Evolutionary conservation across 2,329 filamentous ascomycete species (phyloP).

Genomic region (Penicillium sp.): DNA sequence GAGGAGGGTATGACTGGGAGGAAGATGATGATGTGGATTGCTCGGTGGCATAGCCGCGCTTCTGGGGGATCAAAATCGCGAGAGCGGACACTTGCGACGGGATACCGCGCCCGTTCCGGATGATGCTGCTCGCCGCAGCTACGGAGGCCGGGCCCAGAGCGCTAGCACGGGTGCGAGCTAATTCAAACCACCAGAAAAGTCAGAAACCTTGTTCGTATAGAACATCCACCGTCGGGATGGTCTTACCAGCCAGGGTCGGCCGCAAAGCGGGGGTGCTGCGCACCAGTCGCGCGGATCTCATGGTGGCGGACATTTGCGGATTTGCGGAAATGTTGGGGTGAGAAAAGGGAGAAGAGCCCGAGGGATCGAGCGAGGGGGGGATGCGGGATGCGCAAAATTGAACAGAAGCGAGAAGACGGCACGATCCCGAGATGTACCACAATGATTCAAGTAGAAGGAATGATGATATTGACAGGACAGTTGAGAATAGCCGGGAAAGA

Average conservation of each 20-base stretch:
- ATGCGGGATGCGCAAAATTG: slow-evolving; percentile 17
- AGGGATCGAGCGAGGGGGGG: slow-evolving; percentile 20
- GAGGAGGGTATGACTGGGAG: slow-evolving; percentile 65
- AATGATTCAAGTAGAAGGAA: neutral
- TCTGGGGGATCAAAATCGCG: slow-evolving; percentile 55
- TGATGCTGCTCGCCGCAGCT: slow-evolving; percentile 33
- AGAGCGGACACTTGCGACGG: slow-evolving; percentile 55
- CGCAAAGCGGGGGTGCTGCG: slow-evolving; percentile 35
- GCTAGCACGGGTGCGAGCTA: slow-evolving; percentile 34
- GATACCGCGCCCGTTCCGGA: slow-evolving; percentile 37
- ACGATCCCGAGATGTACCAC: neutral
- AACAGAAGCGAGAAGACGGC: neutral
- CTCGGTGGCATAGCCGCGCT: slow-evolving; percentile 56
- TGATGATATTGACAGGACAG: slow-evolving; percentile 5
- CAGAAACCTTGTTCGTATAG: neutral
- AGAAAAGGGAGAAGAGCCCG: slow-evolving; percentile 24
- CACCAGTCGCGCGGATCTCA: slow-evolving; percentile 41
- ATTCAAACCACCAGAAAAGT: slow-evolving; percentile 4
- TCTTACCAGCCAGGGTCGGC: slow-evolving; percentile 31
- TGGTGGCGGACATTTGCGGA: slow-evolving; percentile 39
- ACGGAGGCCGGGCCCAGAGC: slow-evolving; percentile 29
- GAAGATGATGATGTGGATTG: slow-evolving; percentile 50
- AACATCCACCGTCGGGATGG: neutral
- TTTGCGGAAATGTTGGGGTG: slow-evolving; percentile 31
- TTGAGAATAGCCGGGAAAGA: slow-evolving; percentile 12